Evolutionary conservation across 306 rosid genomes (phyloP), one percentile per base, ranked within the genome.

Genomic region (Castanea mollissima): DNA sequence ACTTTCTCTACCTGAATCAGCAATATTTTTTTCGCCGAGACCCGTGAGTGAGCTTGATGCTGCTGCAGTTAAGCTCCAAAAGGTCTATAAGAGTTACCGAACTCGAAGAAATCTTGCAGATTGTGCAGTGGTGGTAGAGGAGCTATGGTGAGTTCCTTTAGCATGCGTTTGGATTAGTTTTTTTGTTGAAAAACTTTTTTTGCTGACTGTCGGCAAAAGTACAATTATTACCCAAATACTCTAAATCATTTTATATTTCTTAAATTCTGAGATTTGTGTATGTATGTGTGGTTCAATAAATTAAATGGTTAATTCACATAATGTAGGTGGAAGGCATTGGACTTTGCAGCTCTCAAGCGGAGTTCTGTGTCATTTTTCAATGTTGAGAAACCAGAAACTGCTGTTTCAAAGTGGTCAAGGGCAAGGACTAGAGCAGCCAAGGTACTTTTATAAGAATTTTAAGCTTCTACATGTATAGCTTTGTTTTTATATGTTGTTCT

Each of bases 391-490:
- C 93, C 87, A 52, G 98, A 95, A 84, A 89, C 93, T 8, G 98
- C 92, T 3, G 79, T 83, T 29, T 93, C 97, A 63, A 35, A 94
- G 83, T 95, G 99, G 99, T 87, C 98, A 52, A 89, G 99, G 79
- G 99, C 99, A 55, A 89, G 92, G 78, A 93, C 94, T 5, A 89
- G 93, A 87, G 99, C 94, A 64, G 99, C 99, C 34, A 95, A 91
- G 98, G 97, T 89, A 60, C 51, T 55, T 49, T 49, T 7, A 23
- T 5, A 58, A 11, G 2, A 2, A 49, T 15, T 51, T 68, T 52
- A 46, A 8, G 25, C 15, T 71, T 49, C 52, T 76, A 0, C 55
- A 29, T 76, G 0, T 29, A 29, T 25, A 7, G 59, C 60, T 52
- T 69, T 35, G 6, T 57, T 34, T 57, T 31, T 75, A 52, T 31